phyloP scores from a whole-genome alignment of 305 asterid species.

The Fraxinus platypoda region DNA sequence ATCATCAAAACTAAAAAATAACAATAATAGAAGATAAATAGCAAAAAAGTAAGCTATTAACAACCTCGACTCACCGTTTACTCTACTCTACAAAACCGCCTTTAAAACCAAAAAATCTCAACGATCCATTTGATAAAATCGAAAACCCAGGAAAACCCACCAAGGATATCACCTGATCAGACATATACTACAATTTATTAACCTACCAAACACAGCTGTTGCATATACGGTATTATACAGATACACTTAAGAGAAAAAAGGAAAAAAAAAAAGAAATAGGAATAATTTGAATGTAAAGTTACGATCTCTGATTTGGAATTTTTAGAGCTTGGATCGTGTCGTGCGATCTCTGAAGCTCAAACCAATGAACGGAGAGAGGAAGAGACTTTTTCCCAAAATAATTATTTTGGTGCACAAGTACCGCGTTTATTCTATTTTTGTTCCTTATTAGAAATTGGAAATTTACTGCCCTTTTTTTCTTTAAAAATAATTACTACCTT shows the following conservation, averaged over 20 bases:
- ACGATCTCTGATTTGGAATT: slow-evolving; percentile 23
- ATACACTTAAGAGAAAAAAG: slow-evolving; percentile 19
- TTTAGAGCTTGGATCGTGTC: slow-evolving; percentile 47
- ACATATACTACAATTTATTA: slow-evolving; percentile 36
- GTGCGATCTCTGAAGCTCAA: slow-evolving; percentile 50
- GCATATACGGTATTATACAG: slow-evolving; percentile 20
- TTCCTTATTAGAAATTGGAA: neutral
- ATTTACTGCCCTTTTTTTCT: neutral
- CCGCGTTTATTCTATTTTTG: slow-evolving; percentile 38
- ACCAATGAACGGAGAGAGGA: slow-evolving; percentile 45
- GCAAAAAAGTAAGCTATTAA: slow-evolving; percentile 22
- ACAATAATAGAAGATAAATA: neutral
- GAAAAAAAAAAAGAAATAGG: neutral
- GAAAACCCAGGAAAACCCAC: slow-evolving; percentile 19
- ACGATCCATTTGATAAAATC: slow-evolving; percentile 18
- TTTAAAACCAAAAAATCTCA: slow-evolving; percentile 29
- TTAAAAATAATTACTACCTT: neutral
- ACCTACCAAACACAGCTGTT: slow-evolving; percentile 32
- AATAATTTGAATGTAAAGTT: slow-evolving; percentile 25
- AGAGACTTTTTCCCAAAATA: neutral
- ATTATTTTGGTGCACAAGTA: slow-evolving; percentile 49
- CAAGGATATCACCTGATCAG: slow-evolving; percentile 28
- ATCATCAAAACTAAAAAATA: slow-evolving; percentile 49
- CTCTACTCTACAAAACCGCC: slow-evolving; percentile 27
- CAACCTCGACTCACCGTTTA: slow-evolving; percentile 28